Percentiles rank a stretch among this genome's conserved stretches.
Evolutionary conservation across 257 asterid species (phyloP).

Genomic region (Solanum verrucosum): DNA sequence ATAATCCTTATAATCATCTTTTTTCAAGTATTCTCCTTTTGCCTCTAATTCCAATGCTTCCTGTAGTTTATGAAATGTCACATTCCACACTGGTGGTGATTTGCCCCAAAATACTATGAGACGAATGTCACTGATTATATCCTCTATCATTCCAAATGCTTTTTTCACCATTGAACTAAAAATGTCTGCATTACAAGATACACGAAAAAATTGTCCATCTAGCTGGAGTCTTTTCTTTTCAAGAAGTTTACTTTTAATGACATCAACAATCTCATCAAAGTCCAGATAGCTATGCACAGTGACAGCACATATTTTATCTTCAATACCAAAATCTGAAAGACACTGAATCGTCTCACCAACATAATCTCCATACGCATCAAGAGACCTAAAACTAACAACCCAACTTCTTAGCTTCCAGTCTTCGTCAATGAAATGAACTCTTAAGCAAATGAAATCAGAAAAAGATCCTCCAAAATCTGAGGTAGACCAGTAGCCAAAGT

Average conservation of each 20-base stretch:
- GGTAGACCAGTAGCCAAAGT: background rate
- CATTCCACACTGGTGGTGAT: constrained; percentile 2
- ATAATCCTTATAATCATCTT: background rate
- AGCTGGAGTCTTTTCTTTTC: background rate
- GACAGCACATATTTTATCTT: constrained; percentile 1
- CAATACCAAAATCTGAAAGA: constrained; percentile 8
- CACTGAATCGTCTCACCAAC: background rate
- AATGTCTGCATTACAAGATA: constrained; percentile 15
- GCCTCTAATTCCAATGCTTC: constrained; percentile 10
- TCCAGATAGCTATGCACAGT: background rate
- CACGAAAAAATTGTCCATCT: background rate
- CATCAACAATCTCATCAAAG: constrained; percentile 1
- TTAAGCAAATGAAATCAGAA: background rate
- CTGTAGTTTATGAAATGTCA: background rate
- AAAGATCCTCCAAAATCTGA: background rate
- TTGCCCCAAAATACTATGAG: background rate
- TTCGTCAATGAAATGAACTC: constrained; percentile 12
- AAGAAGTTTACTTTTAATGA: background rate
- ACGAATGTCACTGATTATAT: background rate
- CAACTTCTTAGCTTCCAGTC: constrained; percentile 8
- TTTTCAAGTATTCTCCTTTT: background rate
- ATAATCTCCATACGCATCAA: background rate
- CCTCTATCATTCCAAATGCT: constrained; percentile 5
- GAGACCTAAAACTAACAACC: background rate
- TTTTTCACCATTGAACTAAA: constrained; percentile 10